phyloP scores from a whole-genome alignment of 2,329 filamentous ascomycete species.

The Fusarium liriodendri region DNA sequence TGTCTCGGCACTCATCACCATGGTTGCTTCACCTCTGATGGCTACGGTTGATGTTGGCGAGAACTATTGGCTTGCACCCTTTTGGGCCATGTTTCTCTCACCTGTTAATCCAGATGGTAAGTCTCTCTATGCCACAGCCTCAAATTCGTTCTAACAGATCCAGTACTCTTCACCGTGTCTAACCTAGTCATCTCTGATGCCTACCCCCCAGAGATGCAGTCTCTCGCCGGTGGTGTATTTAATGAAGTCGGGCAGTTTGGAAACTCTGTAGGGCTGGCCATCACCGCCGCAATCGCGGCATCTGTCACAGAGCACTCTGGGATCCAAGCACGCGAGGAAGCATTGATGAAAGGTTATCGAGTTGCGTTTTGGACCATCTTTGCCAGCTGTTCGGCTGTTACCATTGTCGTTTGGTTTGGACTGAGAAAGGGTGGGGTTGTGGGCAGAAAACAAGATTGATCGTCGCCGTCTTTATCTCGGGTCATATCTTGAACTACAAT shows the following conservation, averaged over 20 bases:
- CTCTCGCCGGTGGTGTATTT: constrained; percentile 69
- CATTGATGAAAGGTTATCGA: constrained; percentile 62
- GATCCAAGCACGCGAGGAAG: constrained; percentile 38
- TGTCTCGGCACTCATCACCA: constrained; percentile 55
- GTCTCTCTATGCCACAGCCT: not conserved
- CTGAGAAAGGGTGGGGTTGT: constrained; percentile 60
- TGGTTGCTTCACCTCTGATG: constrained; percentile 64
- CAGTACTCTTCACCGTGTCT: constrained; percentile 66
- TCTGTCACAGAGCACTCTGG: constrained; percentile 55
- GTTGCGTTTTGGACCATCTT: constrained; percentile 66
- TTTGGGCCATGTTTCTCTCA: constrained; percentile 57
- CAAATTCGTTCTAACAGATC: not conserved
- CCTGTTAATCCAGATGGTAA: constrained; percentile 57
- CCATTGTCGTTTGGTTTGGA: constrained; percentile 51
- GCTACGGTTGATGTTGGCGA: constrained; percentile 59
- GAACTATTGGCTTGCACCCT: constrained; percentile 62
- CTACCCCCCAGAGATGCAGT: constrained; percentile 65
- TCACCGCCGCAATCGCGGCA: constrained; percentile 60
- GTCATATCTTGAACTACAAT: no score
- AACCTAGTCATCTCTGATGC: constrained; percentile 65
- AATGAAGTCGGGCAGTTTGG: constrained; percentile 70
- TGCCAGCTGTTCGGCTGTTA: constrained; percentile 52
- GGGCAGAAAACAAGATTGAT: constrained; percentile 57
- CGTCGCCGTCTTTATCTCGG: no score
- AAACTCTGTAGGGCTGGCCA: constrained; percentile 62